phyloP scores from a whole-genome alignment of 2,329 filamentous ascomycete genomes.

The Byssochlamys sp. region DNA sequence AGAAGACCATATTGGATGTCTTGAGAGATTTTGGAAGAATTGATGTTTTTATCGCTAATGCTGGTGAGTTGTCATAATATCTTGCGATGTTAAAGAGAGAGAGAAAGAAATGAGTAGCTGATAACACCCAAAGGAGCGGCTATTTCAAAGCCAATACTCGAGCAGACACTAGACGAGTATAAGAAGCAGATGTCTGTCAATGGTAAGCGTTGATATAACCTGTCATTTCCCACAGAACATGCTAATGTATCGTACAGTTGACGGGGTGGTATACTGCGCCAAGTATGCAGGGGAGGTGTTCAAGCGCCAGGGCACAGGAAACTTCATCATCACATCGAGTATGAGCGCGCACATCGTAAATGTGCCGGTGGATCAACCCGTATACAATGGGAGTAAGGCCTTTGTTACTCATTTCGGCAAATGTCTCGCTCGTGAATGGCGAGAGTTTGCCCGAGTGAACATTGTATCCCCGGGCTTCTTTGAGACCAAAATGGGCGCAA shows the following conservation, averaged over 20 bases:
- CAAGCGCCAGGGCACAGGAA: constrained; percentile 54
- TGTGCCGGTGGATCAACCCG: constrained; percentile 45
- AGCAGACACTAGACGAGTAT: constrained; percentile 46
- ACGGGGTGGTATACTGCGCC: constrained; percentile 47
- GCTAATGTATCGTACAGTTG: background rate
- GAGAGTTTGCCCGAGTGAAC: constrained; percentile 50
- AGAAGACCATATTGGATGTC: constrained; percentile 24
- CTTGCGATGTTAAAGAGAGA: background rate
- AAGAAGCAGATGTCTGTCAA: constrained; percentile 46
- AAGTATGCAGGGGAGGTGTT: constrained; percentile 56
- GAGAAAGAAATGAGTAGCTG: background rate
- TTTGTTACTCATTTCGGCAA: constrained; percentile 49
- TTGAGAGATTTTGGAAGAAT: constrained; percentile 34
- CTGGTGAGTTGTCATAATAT: constrained; percentile 17
- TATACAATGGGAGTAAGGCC: constrained; percentile 50
- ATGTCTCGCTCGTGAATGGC: constrained; percentile 48
- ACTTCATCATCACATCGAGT: constrained; percentile 45
- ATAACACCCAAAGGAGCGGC: constrained; percentile 30
- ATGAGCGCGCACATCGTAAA: constrained; percentile 46
- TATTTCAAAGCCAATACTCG: constrained; percentile 47
- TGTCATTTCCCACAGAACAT: background rate
- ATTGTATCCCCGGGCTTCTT: constrained; percentile 48
- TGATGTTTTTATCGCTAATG: constrained; percentile 38
- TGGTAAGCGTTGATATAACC: constrained; percentile 23
- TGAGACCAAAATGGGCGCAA: constrained; percentile 47